Base-by-base conservation (phyloP, 805 yeast species). In the Yamadazyma sp. region DNA sequence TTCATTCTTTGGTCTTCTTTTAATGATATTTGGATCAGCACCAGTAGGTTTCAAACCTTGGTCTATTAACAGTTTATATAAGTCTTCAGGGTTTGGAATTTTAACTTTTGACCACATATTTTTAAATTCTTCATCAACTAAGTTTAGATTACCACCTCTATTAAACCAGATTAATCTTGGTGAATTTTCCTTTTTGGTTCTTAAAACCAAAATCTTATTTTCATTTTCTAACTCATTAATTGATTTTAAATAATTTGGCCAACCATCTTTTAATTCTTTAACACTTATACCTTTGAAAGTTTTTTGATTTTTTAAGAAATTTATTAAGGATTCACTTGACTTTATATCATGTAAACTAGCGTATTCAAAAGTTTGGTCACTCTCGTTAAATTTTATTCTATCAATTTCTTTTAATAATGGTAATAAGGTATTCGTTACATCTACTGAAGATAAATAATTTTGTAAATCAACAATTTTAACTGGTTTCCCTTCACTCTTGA, bases 111-210 rank as follows among this genome's bases (percentile, higher is more conserved):
- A 72, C 98, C 98, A 93, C 74, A 83, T 76, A 27, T 68, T 73
- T 27, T 80, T 81, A 57, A 89, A 93, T 47, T 86, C 95, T 10
- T 78, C 80, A 45, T 88, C 96, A 21, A 91, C 76, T 7, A 70
- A 61, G 17, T 78, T 80, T 42, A 83, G 62, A 27, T 82, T 79
- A 9, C 88, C 85, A 19, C 94, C 96, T 30, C 66, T 58, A 49
- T 87, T 86, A 14, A 91, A 80, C 98, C 98, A 93, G 10, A 93
- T 85, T 40, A 82, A 76, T 44, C 96, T 69, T n/a, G 98, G 96
- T 1, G 88, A 69, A 51, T 84, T 86, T 48, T 93, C 99, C 67
- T 93, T 94, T 53, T 91, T 88, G 18, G 95, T 88, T 39, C 96
- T 74, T 48, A 86, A 67, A 1, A 93, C 96, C 21, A 93, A 68